Base-by-base conservation (phyloP, 768 basidiomycete genomes). In the Mycena filopes region DNA sequence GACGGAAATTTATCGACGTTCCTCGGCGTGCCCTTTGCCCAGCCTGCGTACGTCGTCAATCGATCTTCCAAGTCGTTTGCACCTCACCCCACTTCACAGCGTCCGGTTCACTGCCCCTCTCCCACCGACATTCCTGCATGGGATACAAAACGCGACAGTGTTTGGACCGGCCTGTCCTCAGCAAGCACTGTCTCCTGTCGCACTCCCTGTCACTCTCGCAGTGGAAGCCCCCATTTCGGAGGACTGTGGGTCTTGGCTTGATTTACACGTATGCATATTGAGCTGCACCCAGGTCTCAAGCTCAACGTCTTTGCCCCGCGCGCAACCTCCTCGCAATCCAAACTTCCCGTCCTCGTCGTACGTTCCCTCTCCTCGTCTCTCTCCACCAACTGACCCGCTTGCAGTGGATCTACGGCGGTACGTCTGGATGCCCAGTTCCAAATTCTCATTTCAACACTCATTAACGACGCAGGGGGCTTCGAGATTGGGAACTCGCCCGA, bases 11-110 rank as follows among this genome's bases (percentile, higher is more conserved):
- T 77, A 0, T 67, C 71, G 8, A 54, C 71, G 15, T 84, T 79
- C 61, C 67, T 82, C 0, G 83, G 82, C 8, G 80, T 84, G 20
- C 82, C 79, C 0, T 84, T 78, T 42, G 79, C 81, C 15, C 61
- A 74, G 28, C 75, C 80, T 40, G 80, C 78, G 80, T 83, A 69
- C 26, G 78, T 68, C 16, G 12, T 11, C n/a, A 23, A 25, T 40
- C n/a, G n/a, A n/a, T n/a, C n/a, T n/a, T n/a, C n/a, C n/a, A n/a
- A n/a, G n/a, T n/a, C n/a, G n/a, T n/a, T n/a, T n/a, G n/a, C n/a
- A n/a, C n/a, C n/a, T n/a, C n/a, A n/a, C n/a, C n/a, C n/a, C n/a
- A 8, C 26, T 58, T 46, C 40, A 72, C 23, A 68, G 79, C 9
- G 71, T 75, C 2, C 81, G 83, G 1, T 82, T 83, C 59, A 74